Percentiles rank a stretch among this genome's conserved stretches.
Evolutionary conservation across 768 basidiomycete species (phyloP).

Genomic region (Coprinopsis strossmayeri): DNA sequence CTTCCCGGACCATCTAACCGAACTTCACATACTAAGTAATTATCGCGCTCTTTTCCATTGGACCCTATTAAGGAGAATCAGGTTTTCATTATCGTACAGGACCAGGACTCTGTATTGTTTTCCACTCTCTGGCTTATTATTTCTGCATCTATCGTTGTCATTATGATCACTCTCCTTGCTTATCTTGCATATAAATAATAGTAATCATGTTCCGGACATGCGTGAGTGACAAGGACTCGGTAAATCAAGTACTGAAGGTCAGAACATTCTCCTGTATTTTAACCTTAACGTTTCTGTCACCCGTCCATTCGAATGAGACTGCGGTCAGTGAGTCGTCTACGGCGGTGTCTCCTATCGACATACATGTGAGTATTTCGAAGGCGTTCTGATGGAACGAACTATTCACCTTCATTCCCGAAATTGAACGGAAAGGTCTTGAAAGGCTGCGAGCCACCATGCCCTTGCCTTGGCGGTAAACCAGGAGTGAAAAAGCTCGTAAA

Average conservation of each 20-base stretch:
- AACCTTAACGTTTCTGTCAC: constrained; percentile 76
- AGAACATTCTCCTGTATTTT: constrained; percentile 76
- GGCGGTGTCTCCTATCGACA: constrained; percentile 29
- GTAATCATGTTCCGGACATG: neutral
- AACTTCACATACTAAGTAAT: too few relatives aligned
- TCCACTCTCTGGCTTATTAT: neutral
- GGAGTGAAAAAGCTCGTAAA: constrained; percentile 87
- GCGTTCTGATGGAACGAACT: too few relatives aligned
- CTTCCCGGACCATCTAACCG: too few relatives aligned
- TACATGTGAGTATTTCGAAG: too few relatives aligned
- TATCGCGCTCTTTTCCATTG: too few relatives aligned
- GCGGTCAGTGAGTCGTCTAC: constrained; percentile 59
- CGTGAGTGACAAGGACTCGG: neutral
- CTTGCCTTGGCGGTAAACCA: constrained; percentile 88
- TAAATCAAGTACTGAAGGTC: constrained; percentile 77
- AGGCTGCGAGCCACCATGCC: constrained; percentile 72
- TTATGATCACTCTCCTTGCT: neutral
- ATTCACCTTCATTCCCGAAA: constrained; percentile 82
- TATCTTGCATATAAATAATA: too few relatives aligned
- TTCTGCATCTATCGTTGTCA: neutral
- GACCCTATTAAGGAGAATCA: too few relatives aligned
- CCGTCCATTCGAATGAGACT: constrained; percentile 80
- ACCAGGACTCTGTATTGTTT: neutral
- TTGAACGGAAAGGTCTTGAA: constrained; percentile 87
- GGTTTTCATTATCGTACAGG: neutral